phyloP scores from a whole-genome alignment of 129 eudicot species.

The Pittosporum tobira region DNA sequence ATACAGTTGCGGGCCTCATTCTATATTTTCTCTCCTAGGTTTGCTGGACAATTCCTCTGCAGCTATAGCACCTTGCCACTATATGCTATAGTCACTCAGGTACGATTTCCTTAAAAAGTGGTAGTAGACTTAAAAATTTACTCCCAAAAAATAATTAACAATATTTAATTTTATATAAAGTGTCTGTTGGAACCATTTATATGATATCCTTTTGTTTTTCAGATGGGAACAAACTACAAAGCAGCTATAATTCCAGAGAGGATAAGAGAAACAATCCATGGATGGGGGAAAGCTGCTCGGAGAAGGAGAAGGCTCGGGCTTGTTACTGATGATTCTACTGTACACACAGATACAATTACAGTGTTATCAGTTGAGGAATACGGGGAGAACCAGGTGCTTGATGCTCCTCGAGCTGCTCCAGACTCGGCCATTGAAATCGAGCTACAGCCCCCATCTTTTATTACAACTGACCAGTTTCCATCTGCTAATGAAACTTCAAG shows the following conservation, averaged over 20 bases:
- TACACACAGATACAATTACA: constrained; percentile 79
- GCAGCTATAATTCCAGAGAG: constrained; percentile 95
- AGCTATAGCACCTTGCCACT: constrained; percentile 98
- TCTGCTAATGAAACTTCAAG: constrained; percentile 56
- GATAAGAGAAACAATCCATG: constrained; percentile 83
- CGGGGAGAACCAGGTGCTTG: constrained; percentile 47
- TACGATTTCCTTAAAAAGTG: constrained; percentile 14
- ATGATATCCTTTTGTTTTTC: neutral
- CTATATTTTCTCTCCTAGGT: constrained; percentile 31
- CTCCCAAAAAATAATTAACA: no score
- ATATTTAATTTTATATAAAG: no score
- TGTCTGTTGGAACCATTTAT: no score
- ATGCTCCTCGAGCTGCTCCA: constrained; percentile 45
- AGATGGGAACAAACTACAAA: constrained; percentile 99
- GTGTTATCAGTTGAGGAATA: constrained; percentile 70
- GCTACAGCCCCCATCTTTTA: constrained; percentile 33
- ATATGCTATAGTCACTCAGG: constrained; percentile 97
- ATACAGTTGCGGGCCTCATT: neutral
- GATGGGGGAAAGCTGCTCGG: constrained; percentile 89
- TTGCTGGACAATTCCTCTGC: constrained; percentile 86
- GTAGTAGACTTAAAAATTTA: neutral
- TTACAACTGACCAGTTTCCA: constrained; percentile 18
- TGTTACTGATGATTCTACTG: constrained; percentile 61
- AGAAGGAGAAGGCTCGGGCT: constrained; percentile 56
- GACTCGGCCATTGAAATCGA: constrained; percentile 42